Base-by-base conservation (phyloP, 73 alveolate genomes). In the Vitrella brassicaformis region DNA sequence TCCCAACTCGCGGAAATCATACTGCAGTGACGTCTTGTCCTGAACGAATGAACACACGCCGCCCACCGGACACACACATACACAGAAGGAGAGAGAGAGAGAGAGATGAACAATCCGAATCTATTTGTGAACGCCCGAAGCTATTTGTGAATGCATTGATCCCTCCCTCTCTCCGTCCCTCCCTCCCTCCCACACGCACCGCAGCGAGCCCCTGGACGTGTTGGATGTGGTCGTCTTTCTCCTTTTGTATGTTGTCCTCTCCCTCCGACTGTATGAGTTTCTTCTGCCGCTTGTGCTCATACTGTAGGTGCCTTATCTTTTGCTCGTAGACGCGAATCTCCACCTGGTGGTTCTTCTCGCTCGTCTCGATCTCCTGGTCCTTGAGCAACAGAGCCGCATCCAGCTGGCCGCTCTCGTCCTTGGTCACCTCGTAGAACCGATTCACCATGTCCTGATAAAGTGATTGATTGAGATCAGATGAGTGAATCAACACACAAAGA, bases 221-320 rank as follows among this genome's bases (percentile, higher is more conserved):
- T 46, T 71, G 74, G 46, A 56, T 72, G 79, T 79, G 88, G 84
- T 66, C 80, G 56, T 72, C 87, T 74, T 68, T 80, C 92, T 86
- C 94, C 82, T 85, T 86, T 47, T 80, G 91, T 90, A 89, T 79
- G 70, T 47, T 85, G 64, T 73, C 81, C 78, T 80, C 88, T 66
- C 87, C 90, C n/a, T 86, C 86, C 80, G 73, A 84, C 65, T 80
- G 75, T 81, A 84, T 92, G 64, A 85, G 90, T 68, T 86, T 80
- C 70, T 85, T 73, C 67, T 74, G 80, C 70, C 85, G 75, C 80
- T 78, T 85, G 74, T 92, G 97, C 67, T 92, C 96, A 46, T 92
- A 92, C 85, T 92, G 96, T 72, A 92, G 75, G 84, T 89, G 94
- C 75, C 88, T 85, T 70, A 87, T 93, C 89, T 87, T 92, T 79